These are phyloP conservation scores for Tylopilus plumbeoviolaceoides DNA, from an alignment of 768 basidiomycete genomes.

Conservation along the genomic window DNA sequence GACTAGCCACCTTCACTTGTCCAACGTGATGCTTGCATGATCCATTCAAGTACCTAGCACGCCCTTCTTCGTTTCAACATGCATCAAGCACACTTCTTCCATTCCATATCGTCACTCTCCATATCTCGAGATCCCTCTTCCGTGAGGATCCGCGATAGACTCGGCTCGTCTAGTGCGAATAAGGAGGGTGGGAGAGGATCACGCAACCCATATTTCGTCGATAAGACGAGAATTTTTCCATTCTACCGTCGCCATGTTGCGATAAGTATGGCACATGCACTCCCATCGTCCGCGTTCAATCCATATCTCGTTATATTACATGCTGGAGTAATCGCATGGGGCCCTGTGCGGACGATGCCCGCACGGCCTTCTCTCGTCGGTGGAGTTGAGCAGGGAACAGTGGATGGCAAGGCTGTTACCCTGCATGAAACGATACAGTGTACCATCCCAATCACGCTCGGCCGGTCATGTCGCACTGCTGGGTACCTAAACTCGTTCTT, in stretches of 20 bases:
- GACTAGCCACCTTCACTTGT: not conserved
- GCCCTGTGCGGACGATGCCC: conserved; percentile 21
- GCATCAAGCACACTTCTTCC: conserved; percentile 17
- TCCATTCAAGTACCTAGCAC: not conserved
- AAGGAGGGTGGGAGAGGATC: conserved; percentile 2
- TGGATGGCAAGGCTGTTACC: conserved; percentile 2
- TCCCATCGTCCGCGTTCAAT: not conserved
- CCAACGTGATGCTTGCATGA: not conserved
- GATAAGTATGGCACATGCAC: conserved; percentile 1
- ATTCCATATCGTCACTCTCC: conserved; percentile 8
- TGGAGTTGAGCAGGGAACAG: not conserved
- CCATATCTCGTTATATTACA: conserved; percentile 15
- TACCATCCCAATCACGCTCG: conserved; percentile 5
- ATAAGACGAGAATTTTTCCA: conserved; percentile 9
- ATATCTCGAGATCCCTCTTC: conserved; percentile 13
- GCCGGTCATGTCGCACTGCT: not conserved
- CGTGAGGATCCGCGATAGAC: conserved; percentile 15
- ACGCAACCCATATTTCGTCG: conserved; percentile 11
- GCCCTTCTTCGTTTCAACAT: conserved; percentile 1
- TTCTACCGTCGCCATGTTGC: conserved; percentile 2
- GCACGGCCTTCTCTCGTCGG: conserved; percentile 10
- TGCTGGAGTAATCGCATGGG: conserved; percentile 13
- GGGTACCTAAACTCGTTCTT: not conserved
- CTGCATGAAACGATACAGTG: not conserved
- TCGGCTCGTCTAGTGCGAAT: not conserved